Evolutionary conservation across 352 stramenopile species (phyloP).

Genomic region (Phytophthora pseudosyringae): DNA sequence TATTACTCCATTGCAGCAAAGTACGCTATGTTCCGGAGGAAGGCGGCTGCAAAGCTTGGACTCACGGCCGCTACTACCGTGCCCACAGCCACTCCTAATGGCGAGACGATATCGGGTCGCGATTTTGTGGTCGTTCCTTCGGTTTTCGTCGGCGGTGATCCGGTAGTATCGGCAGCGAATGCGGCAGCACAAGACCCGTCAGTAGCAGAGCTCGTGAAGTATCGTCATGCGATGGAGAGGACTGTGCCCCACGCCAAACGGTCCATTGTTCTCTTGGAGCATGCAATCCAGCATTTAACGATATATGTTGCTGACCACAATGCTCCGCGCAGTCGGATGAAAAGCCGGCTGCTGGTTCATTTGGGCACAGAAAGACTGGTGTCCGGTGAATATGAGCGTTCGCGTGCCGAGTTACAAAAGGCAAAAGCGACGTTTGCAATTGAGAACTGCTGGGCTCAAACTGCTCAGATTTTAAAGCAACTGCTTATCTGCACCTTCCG

Average conservation of each 20-base stretch:
- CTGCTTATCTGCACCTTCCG: constrained; percentile 78
- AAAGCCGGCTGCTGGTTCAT: constrained; percentile 76
- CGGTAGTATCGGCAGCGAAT: constrained; percentile 59
- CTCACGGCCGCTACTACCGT: constrained; percentile 37
- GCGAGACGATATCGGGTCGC: constrained; percentile 40
- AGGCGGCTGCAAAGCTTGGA: constrained; percentile 65
- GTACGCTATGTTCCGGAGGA: constrained; percentile 80
- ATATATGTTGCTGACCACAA: constrained; percentile 75
- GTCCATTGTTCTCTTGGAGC: constrained; percentile 80
- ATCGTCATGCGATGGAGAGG: constrained; percentile 66
- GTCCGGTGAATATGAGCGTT: constrained; percentile 69
- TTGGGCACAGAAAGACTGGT: constrained; percentile 78
- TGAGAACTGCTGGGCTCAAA: constrained; percentile 82
- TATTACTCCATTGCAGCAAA: constrained; percentile 88
- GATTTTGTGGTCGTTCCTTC: constrained; percentile 81
- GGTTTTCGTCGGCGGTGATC: constrained; percentile 72
- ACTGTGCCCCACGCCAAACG: constrained; percentile 68
- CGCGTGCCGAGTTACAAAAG: constrained; percentile 71
- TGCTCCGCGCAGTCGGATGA: constrained; percentile 67
- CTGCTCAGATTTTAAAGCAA: constrained; percentile 76
- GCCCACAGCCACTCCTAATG: constrained; percentile 18
- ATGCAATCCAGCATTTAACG: constrained; percentile 76
- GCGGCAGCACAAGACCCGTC: constrained; percentile 52
- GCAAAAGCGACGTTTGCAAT: constrained; percentile 60
- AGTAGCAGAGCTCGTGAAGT: constrained; percentile 63